Base-by-base conservation (phyloP, 176 grass and related monocot species). In the Eragrostis curvula region DNA sequence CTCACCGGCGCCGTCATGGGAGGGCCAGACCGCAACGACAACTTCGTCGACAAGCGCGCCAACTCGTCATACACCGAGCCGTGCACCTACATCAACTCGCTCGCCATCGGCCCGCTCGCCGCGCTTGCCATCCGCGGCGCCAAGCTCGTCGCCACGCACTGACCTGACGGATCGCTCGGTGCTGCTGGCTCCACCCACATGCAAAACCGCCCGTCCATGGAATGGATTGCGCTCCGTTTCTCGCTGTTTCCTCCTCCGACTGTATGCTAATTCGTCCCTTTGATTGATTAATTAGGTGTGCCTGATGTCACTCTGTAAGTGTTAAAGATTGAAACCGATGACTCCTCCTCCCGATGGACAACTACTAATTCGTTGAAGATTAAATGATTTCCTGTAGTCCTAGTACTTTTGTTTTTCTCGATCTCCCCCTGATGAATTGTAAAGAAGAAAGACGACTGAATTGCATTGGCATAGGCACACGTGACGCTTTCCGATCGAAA, bases 1-100 rank as follows among this genome's bases (percentile, higher is more conserved):
- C 88, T 99, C 76, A 96, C 90, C 0, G 96, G 96, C 14, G 93
- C 96, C 68, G 95, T 98, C 83, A 88, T 99, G 25, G 96, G 96
- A 1, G 93, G 93, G 13, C 96, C 96, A 0, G 93, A 98, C 59
- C 59, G 67, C 29, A 24, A 69, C 45, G 96, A 99, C 73, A 74
- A 80, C 52, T 99, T 99, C 52, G 44, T 76, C 5, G 96, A 99
- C 90, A 87, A 87, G 75, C 78, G 96, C 6, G 66, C 62, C 46
- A 57, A 85, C 40, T 93, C 90, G 0, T 66, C 89, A 14, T 86
- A 73, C 84, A 86, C 91, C 24, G 93, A 99, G 85, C 96, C 96
- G 0, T 81, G 72, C 87, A 99, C 90, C 12, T 99, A 99, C 78
- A 99, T 96, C 75, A 99, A 99, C 76, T 93, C 96, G 13, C 89